Base-by-base conservation (phyloP, 2,329 filamentous ascomycete species). In the Colletotrichum truncatum region DNA sequence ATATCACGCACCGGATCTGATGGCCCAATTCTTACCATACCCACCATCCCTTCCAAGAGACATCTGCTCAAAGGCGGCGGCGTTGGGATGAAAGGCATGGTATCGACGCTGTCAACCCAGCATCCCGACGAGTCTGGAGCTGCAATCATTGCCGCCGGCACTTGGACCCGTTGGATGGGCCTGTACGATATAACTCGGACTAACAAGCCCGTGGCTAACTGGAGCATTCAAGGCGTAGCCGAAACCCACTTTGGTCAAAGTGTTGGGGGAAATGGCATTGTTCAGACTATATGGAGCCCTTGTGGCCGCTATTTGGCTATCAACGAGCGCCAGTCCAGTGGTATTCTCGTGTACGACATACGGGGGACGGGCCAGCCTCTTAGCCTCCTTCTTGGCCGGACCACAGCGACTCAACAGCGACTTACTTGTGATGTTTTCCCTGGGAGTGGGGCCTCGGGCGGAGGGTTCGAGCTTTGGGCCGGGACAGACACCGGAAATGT, bases 301-400 rank as follows among this genome's bases (percentile, higher is more conserved):
- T 90, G 88, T 67, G 89, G 88, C 6, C 80, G 86, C 38, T 91
- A 91, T 71, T 78, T 91, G 18, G 76, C 87, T n/a, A 78, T 90
- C 48, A 87, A 86, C 69, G 89, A 91, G 77, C 82, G 89, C 5
- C 82, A 83, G 68, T 82, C 87, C 0, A 73, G 71, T 6, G 85
- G 86, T 3, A 71, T 90, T 36, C 76, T 90, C 25, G 83, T 91
- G 3, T 91, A 90, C 74, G 89, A 91, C 71, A 82, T 91, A 32
- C 83, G 89, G 16, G 87, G 85, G 7, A 83, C 85, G 3, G 84
- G 86, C 8, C 80, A 81, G 68, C 78, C 89, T n/a, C 78, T 91
- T 3, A 81, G 81, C n/a, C 81, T 82, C 55, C 75, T 90, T 10
- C 73, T 77, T 1, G 86, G 85, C 4, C 83, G 87, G 21, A 73